Conservation (phyloP, 305 asterid genomes). For the Rubia tinctorum region DNA sequence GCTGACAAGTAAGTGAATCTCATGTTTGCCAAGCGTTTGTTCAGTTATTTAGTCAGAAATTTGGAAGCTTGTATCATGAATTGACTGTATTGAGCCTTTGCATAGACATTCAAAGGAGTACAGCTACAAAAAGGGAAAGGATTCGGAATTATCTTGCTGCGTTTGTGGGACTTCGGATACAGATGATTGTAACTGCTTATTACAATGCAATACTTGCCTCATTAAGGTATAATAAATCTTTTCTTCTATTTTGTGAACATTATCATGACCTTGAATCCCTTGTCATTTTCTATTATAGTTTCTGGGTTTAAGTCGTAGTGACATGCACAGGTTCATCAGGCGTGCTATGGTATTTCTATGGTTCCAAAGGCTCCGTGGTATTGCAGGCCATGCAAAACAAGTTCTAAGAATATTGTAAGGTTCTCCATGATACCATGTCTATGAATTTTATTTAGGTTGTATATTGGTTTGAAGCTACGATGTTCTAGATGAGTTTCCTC, state of each 20-base stretch:
- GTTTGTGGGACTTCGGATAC: slow-evolving; percentile 45
- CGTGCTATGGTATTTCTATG: slow-evolving; percentile 32
- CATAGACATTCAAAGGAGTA: slow-evolving; percentile 34
- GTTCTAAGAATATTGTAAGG: slow-evolving; percentile 25
- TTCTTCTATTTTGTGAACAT: slow-evolving; percentile 11
- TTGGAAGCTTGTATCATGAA: not conserved
- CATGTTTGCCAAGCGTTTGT: slow-evolving; percentile 4
- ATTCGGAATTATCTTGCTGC: slow-evolving; percentile 28
- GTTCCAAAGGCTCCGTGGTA: slow-evolving; percentile 29
- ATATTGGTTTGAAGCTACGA: not conserved
- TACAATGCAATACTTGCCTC: slow-evolving; percentile 38
- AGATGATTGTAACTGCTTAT: slow-evolving; percentile 30
- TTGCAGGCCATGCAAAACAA: slow-evolving; percentile 34
- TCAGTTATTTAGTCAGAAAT: not conserved
- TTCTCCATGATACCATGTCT: not conserved
- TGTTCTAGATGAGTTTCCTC: not conserved
- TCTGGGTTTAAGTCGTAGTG: slow-evolving; percentile 15
- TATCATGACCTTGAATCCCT: slow-evolving; percentile 5
- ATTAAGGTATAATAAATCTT: slow-evolving; percentile 36
- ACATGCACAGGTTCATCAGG: slow-evolving; percentile 28
- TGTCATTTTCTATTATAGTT: slow-evolving; percentile 11
- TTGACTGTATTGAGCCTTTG: slow-evolving; percentile 1
- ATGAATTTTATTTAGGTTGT: no score
- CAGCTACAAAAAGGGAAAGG: slow-evolving; percentile 14
- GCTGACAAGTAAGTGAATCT: slow-evolving; percentile 11